Conservation (phyloP, 139 green algal species). For the Astrephomene gubernaculifera region DNA sequence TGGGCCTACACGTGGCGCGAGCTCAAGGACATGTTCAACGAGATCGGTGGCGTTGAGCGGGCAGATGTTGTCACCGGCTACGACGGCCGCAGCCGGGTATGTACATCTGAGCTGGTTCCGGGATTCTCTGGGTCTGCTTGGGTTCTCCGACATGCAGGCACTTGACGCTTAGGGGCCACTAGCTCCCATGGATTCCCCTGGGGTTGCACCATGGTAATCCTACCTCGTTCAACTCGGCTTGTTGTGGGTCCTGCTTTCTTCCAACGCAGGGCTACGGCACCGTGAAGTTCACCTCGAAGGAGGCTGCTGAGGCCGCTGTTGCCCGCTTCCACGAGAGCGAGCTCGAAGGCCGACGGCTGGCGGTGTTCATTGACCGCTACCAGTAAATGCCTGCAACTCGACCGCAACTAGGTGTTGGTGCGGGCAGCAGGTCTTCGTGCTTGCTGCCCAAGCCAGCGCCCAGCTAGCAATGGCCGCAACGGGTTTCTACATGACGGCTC, state of each 20-base stretch:
- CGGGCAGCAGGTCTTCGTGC: no score
- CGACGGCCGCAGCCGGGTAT: conserved; percentile 85
- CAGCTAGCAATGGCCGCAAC: no score
- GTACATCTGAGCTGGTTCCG: neutral
- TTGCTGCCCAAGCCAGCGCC: no score
- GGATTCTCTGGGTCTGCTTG: no score
- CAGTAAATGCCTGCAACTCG: conserved; percentile 14
- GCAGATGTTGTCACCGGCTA: conserved; percentile 83
- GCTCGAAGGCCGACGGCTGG: conserved; percentile 84
- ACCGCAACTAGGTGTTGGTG: no score
- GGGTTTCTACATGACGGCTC: neutral
- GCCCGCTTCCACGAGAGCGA: conserved; percentile 81
- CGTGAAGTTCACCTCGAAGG: conserved; percentile 80
- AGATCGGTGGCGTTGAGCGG: conserved; percentile 72
- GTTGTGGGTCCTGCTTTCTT: neutral
- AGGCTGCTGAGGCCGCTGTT: conserved; percentile 82
- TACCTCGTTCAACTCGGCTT: no score
- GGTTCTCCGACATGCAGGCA: no score
- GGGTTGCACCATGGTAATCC: no score
- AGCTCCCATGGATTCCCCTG: no score
- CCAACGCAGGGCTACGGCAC: conserved; percentile 90
- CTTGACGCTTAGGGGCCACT: no score
- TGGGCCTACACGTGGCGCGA: conserved; percentile 88
- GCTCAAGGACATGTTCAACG: conserved; percentile 83
- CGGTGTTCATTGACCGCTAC: conserved; percentile 86